These are phyloP conservation scores for Escallonia rubra DNA, from an alignment of 129 eudicot genomes.

Conservation along the genomic window DNA sequence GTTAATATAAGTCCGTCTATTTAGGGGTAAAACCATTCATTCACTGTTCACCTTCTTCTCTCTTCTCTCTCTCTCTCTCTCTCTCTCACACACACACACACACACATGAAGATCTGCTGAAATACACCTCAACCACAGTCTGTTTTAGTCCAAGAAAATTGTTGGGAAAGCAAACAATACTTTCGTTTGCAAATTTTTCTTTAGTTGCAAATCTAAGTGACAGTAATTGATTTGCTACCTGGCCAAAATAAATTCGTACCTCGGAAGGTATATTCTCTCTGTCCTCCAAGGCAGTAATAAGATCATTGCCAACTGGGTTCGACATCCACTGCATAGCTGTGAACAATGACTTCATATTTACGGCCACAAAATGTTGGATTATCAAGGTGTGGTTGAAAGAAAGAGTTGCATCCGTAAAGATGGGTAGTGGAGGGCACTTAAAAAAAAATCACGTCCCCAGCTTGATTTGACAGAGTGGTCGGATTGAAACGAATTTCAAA, in stretches of 20 bases:
- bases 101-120: constrained; percentile 56
- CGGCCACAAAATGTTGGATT: constrained; percentile 56
- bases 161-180: constrained; percentile 66
- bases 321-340: constrained; percentile 56
- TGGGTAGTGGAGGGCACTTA: constrained; percentile 29
- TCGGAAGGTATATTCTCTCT: constrained; percentile 66
- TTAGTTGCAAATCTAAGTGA: too few species aligned
- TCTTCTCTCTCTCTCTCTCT: too few species aligned
- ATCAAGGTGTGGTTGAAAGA: constrained; percentile 80
- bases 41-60: too few species aligned
- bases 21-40: too few species aligned
- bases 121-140: constrained; percentile 42
- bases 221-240: too few species aligned
- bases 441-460: too few species aligned
- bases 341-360: constrained; percentile 67
- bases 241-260: constrained; percentile 1
- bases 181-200: too few species aligned
- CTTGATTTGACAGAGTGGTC: too few species aligned
- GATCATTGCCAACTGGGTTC: constrained; percentile 45
- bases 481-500: too few species aligned
- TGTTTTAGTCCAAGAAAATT: constrained; percentile 65
- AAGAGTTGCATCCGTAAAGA: constrained; percentile 62
- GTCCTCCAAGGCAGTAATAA: constrained; percentile 49
- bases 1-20: too few species aligned
- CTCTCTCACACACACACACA: too few species aligned